Evolutionary conservation across 1,284 basidiomycete species (phyloP).

Genomic region (Cutaneotrichosporon sp.): DNA sequence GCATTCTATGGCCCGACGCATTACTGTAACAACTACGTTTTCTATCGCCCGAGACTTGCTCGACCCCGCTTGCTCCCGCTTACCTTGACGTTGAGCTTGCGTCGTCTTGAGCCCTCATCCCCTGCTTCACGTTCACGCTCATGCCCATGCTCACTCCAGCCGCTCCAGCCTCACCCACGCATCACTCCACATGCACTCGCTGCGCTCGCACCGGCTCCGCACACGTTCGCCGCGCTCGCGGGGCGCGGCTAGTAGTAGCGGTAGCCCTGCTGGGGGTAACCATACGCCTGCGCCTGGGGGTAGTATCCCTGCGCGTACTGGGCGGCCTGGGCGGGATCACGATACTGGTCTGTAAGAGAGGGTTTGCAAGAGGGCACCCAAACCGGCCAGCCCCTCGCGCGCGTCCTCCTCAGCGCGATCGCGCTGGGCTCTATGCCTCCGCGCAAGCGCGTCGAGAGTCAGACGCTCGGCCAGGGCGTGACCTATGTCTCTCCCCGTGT

Average conservation of each 20-base stretch:
- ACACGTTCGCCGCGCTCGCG: background rate
- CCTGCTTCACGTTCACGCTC: too few relatives aligned
- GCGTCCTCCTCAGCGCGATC: background rate
- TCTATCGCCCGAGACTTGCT: background rate
- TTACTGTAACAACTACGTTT: background rate
- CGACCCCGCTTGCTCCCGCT: too few relatives aligned
- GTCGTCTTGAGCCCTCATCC: too few relatives aligned
- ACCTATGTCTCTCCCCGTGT: background rate
- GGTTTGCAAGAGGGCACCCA: background rate
- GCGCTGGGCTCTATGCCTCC: background rate
- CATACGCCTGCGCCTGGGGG: background rate
- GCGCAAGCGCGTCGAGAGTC: background rate
- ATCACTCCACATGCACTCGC: background rate
- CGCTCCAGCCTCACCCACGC: background rate
- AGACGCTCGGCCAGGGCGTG: background rate
- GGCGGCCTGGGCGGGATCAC: background rate
- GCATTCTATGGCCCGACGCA: background rate
- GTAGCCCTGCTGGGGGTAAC: background rate
- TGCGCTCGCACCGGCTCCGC: background rate
- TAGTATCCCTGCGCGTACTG: background rate
- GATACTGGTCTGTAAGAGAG: slow-evolving; percentile 8
- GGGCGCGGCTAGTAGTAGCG: background rate
- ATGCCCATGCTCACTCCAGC: too few relatives aligned
- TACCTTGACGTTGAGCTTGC: too few relatives aligned
- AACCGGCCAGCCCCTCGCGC: background rate